Base-by-base conservation (phyloP, 2,329 filamentous ascomycete species). In the Penicillium janthinellum region DNA sequence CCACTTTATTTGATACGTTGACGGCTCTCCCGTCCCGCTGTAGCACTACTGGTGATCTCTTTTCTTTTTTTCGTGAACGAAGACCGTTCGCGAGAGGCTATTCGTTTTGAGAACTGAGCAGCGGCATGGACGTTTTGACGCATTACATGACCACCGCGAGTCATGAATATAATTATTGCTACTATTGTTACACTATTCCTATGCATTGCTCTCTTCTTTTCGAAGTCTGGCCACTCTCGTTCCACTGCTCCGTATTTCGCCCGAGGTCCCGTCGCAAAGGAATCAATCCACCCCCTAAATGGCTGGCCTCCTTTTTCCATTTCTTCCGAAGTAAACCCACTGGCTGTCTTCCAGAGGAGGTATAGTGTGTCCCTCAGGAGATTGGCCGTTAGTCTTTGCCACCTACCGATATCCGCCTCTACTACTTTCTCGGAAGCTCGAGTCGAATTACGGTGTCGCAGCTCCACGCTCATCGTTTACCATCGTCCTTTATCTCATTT, bases 1-100 rank as follows among this genome's bases (percentile, higher is more conserved):
- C 38, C 48, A 51, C 61, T 63, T 41, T 60, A 62, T 49, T 34
- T 57, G 58, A 59, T 50, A 64, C 57, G 31, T 6, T n/a, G 49
- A 35, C 17, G 31, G 34, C 35, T 39, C 49, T 50, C 48, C 37
- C n/a, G 34, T 47, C 17, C 34, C 57, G 22, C 55, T 59, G n/a
- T 42, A 53, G 15, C n/a, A 44, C 6, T 31, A 11, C 42, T 28
- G 4, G 3, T 6, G 25, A 31, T 47, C 17, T 47, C 14, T 15
- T 31, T 47, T 47, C n/a, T 25, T 28, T 31, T 31, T 45, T 45
- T 31, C 25, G 17, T 44, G 20, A 25, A 11, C 44, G 31, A 31
- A 31, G 7, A 6, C 6, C 31, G 31, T 31, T 31, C 31, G 31
- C 31, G 31, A 31, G 31, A 31, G 31, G 31, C 31, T 31, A 31